phyloP scores from a whole-genome alignment of 352 stramenopile species.

The Globisporangium ultimum region DNA sequence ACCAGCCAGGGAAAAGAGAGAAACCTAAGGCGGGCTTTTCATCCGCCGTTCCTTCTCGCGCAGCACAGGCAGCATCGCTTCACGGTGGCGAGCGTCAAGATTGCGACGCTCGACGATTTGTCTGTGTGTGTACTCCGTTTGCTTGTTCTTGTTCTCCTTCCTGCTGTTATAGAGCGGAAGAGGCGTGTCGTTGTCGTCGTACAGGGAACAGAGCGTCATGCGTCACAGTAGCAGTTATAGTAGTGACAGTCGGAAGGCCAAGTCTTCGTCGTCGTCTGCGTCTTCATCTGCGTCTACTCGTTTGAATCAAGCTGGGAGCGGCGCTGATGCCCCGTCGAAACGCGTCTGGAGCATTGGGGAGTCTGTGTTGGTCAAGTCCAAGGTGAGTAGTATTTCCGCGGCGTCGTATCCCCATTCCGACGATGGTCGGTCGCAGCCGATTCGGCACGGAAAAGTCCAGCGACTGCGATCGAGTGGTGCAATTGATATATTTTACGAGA shows the following conservation, averaged over 20 bases:
- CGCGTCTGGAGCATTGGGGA: conserved; percentile 23
- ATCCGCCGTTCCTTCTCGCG: too few relatives aligned
- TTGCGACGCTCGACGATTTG: too few relatives aligned
- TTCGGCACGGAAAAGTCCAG: conserved; percentile 34
- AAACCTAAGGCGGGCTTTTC: too few relatives aligned
- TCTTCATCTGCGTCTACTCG: conserved; percentile 1
- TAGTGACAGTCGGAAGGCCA: conserved; percentile 8
- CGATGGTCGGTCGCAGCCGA: conserved; percentile 11
- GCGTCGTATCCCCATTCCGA: background rate
- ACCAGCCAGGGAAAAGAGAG: too few relatives aligned
- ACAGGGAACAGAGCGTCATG: background rate
- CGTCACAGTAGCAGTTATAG: conserved; percentile 1
- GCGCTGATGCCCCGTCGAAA: background rate
- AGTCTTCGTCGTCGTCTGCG: background rate
- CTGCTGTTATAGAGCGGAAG: too few relatives aligned
- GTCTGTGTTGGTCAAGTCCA: conserved; percentile 24
- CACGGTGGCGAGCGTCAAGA: too few relatives aligned
- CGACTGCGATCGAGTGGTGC: conserved; percentile 39
- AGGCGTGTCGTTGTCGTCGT: too few relatives aligned
- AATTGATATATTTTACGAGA: conserved; percentile 54
- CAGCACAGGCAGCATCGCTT: too few relatives aligned
- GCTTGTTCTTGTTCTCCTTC: too few relatives aligned
- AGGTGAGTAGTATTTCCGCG: background rate
- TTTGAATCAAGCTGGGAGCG: background rate
- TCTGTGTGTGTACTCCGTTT: too few relatives aligned